Percentiles rank a stretch among this genome's conserved stretches.
Conservation (phyloP, 805 yeast species). For the Candida nitratophila region DNA sequence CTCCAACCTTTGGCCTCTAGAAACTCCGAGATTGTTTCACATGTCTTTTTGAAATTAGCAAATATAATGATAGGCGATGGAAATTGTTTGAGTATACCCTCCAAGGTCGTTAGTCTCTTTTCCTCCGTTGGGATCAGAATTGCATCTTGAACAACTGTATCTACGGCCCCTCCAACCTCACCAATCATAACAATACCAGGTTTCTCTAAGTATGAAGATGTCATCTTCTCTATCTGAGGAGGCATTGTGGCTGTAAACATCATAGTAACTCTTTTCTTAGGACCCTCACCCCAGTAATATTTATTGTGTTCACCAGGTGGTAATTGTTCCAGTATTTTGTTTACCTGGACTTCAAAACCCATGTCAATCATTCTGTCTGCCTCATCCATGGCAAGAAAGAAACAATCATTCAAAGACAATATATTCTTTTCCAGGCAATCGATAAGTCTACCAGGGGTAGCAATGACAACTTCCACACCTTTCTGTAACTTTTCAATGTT, state of each 20-base stretch:
- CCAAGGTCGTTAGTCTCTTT: constrained; percentile 36
- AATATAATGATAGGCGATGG: constrained; percentile 68
- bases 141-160: constrained; percentile 64
- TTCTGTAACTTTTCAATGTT: constrained; percentile 51
- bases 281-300: constrained; percentile 18
- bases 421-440: constrained; percentile 73
- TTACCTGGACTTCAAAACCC: constrained; percentile 84
- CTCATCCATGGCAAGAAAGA: constrained; percentile 78
- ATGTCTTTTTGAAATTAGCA: constrained; percentile 67
- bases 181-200: constrained; percentile 70
- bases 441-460: constrained; percentile 88
- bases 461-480: constrained; percentile 77
- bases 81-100: constrained; percentile 29
- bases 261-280: constrained; percentile 50
- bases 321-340: constrained; percentile 47
- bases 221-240: constrained; percentile 57
- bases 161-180: constrained; percentile 54
- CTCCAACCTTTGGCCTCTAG: constrained; percentile 38
- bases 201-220: constrained; percentile 49
- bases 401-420: constrained; percentile 51
- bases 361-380: constrained; percentile 94
- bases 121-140: constrained; percentile 40
- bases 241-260: constrained; percentile 97
- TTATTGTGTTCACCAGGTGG: constrained; percentile 40
- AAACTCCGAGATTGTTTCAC: constrained; percentile 57